Percentiles rank a stretch among this genome's conserved stretches.
These are phyloP conservation scores for Eutrema salsugineum DNA, from an alignment of 441 rosid species.

Conservation along the genomic window DNA sequence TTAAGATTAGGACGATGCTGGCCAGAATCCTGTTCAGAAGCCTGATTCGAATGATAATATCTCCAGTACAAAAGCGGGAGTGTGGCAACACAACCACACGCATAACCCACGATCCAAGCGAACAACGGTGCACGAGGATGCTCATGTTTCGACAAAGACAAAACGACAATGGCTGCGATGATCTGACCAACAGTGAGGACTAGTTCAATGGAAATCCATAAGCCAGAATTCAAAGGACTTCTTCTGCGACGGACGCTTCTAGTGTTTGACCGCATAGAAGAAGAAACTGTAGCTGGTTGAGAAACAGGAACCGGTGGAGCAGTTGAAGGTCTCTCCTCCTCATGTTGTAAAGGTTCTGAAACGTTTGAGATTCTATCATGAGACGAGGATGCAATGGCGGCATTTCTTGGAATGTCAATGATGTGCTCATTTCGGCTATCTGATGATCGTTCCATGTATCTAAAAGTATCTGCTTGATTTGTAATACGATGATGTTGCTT, in stretches of 20 bases:
- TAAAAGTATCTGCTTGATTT: slow-evolving; percentile 35
- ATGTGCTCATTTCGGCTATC: slow-evolving; percentile 52
- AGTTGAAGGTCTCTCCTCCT: slow-evolving; percentile 50
- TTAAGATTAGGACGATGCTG: slow-evolving; percentile 68
- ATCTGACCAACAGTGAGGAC: slow-evolving; percentile 81
- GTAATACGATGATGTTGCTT: slow-evolving; percentile 40
- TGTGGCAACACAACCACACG: slow-evolving; percentile 87
- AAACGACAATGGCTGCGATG: slow-evolving; percentile 72
- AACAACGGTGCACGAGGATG: slow-evolving; percentile 74
- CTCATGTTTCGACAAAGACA: slow-evolving; percentile 74
- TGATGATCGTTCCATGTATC: slow-evolving; percentile 64
- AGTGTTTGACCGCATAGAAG: slow-evolving; percentile 47
- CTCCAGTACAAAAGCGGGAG: slow-evolving; percentile 93
- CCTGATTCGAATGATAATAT: slow-evolving; percentile 58
- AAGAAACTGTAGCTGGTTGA: slow-evolving; percentile 41
- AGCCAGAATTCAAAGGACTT: slow-evolving; percentile 88
- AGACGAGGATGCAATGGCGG: slow-evolving; percentile 33
- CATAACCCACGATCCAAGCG: slow-evolving; percentile 93
- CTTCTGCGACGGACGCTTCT: slow-evolving; percentile 69
- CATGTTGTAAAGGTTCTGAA: slow-evolving; percentile 49
- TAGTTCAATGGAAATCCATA: slow-evolving; percentile 91
- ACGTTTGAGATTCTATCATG: slow-evolving; percentile 55
- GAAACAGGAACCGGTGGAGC: slow-evolving; percentile 32
- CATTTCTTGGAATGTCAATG: slow-evolving; percentile 52
- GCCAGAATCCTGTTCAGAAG: slow-evolving; percentile 51